phyloP scores from a whole-genome alignment of 2,329 filamentous ascomycete genomes.

The Reticulascus tulasneorum region DNA sequence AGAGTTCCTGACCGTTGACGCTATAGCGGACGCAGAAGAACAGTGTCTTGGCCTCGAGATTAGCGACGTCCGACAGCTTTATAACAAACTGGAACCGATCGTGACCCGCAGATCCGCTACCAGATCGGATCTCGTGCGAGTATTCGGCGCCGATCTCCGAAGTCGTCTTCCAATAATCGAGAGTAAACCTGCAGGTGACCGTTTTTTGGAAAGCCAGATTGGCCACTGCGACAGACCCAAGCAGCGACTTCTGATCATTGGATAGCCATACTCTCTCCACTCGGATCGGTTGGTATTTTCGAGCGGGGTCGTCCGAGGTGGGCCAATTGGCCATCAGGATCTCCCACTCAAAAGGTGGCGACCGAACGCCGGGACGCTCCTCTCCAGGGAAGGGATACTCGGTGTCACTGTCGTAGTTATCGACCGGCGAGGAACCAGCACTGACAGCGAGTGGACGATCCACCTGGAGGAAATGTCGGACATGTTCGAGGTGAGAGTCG shows the following conservation, averaged over 20 bases:
- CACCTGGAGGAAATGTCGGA: constrained; percentile 90
- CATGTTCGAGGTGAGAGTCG: constrained; percentile 92
- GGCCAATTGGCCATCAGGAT: constrained; percentile 68
- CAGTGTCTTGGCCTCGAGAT: constrained; percentile 88
- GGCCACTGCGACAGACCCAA: constrained; percentile 78
- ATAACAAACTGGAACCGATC: constrained; percentile 95
- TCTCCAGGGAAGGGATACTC: constrained; percentile 80
- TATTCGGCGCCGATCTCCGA: constrained; percentile 92
- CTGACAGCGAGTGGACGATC: constrained; percentile 95
- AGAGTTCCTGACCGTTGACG: constrained; percentile 80
- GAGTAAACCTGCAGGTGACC: constrained; percentile 88
- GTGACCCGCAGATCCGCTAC: constrained; percentile 49
- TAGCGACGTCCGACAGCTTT: constrained; percentile 84
- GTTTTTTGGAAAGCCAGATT: constrained; percentile 88
- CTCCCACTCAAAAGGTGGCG: constrained; percentile 75
- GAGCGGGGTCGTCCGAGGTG: constrained; percentile 55
- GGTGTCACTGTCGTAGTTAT: constrained; percentile 78
- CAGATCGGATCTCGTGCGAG: constrained; percentile 53
- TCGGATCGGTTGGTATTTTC: constrained; percentile 65
- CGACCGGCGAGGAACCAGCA: constrained; percentile 85
- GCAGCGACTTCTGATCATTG: constrained; percentile 76
- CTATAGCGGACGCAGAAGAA: constrained; percentile 88
- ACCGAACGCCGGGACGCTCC: constrained; percentile 34
- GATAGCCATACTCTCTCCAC: constrained; percentile 87
- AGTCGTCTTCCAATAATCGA: constrained; percentile 98